phyloP scores from a whole-genome alignment of 306 rosid species.

The Castanea crenata region DNA sequence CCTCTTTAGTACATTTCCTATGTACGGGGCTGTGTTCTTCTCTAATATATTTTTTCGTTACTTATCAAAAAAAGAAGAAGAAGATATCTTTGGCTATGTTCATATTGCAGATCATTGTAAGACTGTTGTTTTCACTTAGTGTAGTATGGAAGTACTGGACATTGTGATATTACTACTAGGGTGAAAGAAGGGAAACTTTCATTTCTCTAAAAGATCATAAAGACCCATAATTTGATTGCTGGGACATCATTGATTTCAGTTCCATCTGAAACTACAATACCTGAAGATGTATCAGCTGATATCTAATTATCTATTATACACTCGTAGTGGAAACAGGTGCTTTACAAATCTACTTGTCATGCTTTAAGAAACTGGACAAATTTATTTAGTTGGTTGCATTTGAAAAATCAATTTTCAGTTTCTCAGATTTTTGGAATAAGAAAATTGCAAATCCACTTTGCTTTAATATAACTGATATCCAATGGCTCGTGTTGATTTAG shows the following conservation, averaged over 20 bases:
- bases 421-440: neutral
- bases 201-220: neutral
- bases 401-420: neutral
- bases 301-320: neutral
- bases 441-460: neutral
- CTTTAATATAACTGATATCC: neutral
- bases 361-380: neutral
- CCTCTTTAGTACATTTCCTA: too few relatives aligned
- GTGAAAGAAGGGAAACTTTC: neutral
- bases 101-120: neutral
- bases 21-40: too few relatives aligned
- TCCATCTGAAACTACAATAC: neutral
- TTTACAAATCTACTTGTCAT: neutral
- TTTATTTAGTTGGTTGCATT: constrained; percentile 10
- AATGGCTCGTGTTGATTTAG: neutral
- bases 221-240: neutral
- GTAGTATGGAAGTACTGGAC: neutral
- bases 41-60: too few relatives aligned
- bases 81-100: neutral
- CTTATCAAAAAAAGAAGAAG: neutral
- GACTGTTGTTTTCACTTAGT: neutral
- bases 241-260: neutral
- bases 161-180: neutral
- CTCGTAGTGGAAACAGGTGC: neutral
- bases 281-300: neutral